Percentiles rank a stretch among this genome's conserved stretches.
Conservation (phyloP, 1,139 yeast genomes). For the Schwanniomyces etchellsii region DNA sequence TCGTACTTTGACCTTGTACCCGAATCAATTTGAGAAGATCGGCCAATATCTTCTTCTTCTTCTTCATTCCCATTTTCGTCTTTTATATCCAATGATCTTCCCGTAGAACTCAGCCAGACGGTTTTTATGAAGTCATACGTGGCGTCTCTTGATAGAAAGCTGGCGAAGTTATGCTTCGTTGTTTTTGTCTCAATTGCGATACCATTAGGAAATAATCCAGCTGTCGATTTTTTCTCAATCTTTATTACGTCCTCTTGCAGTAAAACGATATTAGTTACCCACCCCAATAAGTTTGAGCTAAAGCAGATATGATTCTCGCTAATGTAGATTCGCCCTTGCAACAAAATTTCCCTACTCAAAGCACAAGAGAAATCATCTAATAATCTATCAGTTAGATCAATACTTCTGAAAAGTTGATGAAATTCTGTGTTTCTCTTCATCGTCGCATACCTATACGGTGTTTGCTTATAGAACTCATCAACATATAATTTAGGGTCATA, state of each 20-base stretch:
- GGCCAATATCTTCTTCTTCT: conserved; percentile 1
- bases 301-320: conserved; percentile 81
- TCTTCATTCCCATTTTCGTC: conserved; percentile 7
- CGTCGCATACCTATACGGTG: conserved; percentile 52
- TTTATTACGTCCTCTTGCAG: conserved; percentile 66
- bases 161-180: conserved; percentile 74
- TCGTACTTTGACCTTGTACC: conserved; percentile 2
- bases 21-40: not conserved
- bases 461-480: conserved; percentile 30
- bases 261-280: conserved; percentile 80
- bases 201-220: conserved; percentile 89
- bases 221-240: conserved; percentile 78
- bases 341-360: conserved; percentile 73
- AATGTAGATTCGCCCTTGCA: conserved; percentile 88
- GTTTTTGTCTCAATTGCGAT: conserved; percentile 68
- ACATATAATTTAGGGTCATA: conserved; percentile 31
- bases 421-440: conserved; percentile 71
- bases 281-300: conserved; percentile 86
- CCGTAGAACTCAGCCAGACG: conserved; percentile 39
- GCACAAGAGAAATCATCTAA: conserved; percentile 90
- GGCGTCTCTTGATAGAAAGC: conserved; percentile 77
- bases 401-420: conserved; percentile 65
- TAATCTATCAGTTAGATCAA: conserved; percentile 67
- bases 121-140: conserved; percentile 65
- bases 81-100: conserved; percentile 7